Conservation (phyloP, 2,329 filamentous ascomycete species). For the Plectosphaerella cucumerina region DNA sequence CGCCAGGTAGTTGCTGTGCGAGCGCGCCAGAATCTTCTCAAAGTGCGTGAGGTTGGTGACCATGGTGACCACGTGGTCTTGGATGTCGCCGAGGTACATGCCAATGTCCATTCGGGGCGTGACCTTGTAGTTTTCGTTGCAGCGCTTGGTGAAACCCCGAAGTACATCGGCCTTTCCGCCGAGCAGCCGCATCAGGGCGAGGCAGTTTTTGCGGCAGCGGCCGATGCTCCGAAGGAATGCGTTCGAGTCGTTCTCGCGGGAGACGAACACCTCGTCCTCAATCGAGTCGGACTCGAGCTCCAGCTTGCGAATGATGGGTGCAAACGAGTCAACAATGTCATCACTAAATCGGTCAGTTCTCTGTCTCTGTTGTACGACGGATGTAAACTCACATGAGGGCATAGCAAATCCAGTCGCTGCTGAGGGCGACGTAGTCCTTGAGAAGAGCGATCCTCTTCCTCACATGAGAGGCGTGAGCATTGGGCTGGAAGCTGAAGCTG, state of each 20-base stretch:
- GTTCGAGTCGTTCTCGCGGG: slow-evolving; percentile 84
- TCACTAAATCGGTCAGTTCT: slow-evolving; percentile 49
- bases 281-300: slow-evolving; percentile 88
- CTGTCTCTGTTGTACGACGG: neutral
- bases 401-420: slow-evolving; percentile 98
- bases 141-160: slow-evolving; percentile 95
- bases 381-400: slow-evolving; percentile 73
- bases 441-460: slow-evolving; percentile 87
- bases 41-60: slow-evolving; percentile 94
- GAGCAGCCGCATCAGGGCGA: slow-evolving; percentile 86
- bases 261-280: slow-evolving; percentile 92
- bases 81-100: slow-evolving; percentile 93
- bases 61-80: slow-evolving; percentile 99
- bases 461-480: slow-evolving; percentile 83
- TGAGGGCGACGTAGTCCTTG: slow-evolving; percentile 91
- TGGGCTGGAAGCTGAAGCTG: slow-evolving; percentile 89
- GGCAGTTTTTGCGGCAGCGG: slow-evolving; percentile 87
- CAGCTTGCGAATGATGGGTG: slow-evolving; percentile 80
- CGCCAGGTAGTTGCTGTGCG: slow-evolving; percentile 93
- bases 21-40: slow-evolving; percentile 93
- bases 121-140: slow-evolving; percentile 95
- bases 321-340: slow-evolving; percentile 95
- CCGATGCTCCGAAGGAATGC: slow-evolving; percentile 85
- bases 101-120: slow-evolving; percentile 96
- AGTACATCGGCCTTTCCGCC: slow-evolving; percentile 99